phyloP scores from a whole-genome alignment of 2,329 filamentous ascomycete species.

The Monosporascus ibericus region DNA sequence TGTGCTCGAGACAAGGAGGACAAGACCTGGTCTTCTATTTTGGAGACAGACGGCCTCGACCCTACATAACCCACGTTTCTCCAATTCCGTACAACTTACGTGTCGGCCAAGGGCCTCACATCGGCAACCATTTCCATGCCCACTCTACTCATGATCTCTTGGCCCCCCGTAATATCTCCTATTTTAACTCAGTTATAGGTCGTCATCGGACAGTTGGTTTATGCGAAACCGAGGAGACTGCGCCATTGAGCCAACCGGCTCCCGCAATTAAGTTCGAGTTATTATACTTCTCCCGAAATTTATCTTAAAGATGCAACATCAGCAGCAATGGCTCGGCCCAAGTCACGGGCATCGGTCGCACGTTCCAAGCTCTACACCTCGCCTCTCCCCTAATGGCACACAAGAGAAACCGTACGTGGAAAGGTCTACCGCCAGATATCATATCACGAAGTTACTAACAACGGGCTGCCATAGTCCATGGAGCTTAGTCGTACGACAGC shows the following conservation, averaged over 20 bases:
- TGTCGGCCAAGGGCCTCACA: too few relatives aligned
- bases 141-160: too few relatives aligned
- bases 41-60: too few relatives aligned
- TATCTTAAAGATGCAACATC: not conserved
- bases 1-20: too few relatives aligned
- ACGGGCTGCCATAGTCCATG: not conserved
- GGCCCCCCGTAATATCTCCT: too few relatives aligned
- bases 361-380: not conserved
- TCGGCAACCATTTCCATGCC: too few relatives aligned
- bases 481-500: conserved; percentile 1
- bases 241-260: too few relatives aligned
- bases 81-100: too few relatives aligned
- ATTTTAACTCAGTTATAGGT: too few relatives aligned
- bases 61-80: too few relatives aligned
- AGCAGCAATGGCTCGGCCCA: not conserved
- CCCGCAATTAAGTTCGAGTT: not conserved
- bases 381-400: not conserved
- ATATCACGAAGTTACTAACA: not conserved
- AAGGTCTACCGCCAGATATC: not conserved
- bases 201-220: too few relatives aligned
- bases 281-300: not conserved
- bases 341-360: not conserved
- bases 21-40: too few relatives aligned
- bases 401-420: not conserved
- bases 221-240: not conserved